Base-by-base conservation (phyloP, 2,329 filamentous ascomycete genomes). In the Pseudocercospora pini-densiflorae region DNA sequence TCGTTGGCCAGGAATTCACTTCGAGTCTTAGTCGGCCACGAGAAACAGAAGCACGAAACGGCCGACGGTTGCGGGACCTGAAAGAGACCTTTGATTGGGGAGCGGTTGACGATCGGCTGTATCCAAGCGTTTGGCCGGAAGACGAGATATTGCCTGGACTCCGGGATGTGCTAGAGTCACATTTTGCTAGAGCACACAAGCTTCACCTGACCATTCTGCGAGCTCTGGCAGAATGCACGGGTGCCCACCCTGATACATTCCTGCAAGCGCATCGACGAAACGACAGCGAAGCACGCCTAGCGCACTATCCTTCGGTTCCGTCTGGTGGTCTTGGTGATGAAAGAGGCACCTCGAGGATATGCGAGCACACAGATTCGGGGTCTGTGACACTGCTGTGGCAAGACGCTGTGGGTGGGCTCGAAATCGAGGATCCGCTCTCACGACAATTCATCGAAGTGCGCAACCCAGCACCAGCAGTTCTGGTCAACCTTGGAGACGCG, bases 71-170 rank as follows among this genome's bases (percentile, higher is more conserved):
- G 36, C 29, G 29, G 29, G 65, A 67, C 29, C 49, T 67, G 5
- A 67, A 68, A 19, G 65, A 68, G 62, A 62, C 62, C 1, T 68
- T 64, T 23, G 65, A 68, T 27, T 65, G 58, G 65, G 65, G 65
- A 27, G 60, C 62, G 19, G 19, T 19, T 16, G 31, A 61, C 24
- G 65, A 68, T 54, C 12, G 14, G 24, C 51, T 62, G 16, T 68
- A 62, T 27, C 65, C 65, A n/a, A 68, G 53, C 29, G 24, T 64
- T 9, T 68, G 65, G 65, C 65, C 62, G 9, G 62, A 65, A 33
- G 59, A 29, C 7, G 29, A 16, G 9, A 24, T 64, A 21, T 19
- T 68, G 24, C 58, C 62, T 8, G 54, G 59, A 3, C 62, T 68
- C 45, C 65, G 65, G 10, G 54, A 23, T 8, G 53, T 51, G 9